phyloP scores from a whole-genome alignment of 768 basidiomycete genomes.

The Suillus tomentosus region DNA sequence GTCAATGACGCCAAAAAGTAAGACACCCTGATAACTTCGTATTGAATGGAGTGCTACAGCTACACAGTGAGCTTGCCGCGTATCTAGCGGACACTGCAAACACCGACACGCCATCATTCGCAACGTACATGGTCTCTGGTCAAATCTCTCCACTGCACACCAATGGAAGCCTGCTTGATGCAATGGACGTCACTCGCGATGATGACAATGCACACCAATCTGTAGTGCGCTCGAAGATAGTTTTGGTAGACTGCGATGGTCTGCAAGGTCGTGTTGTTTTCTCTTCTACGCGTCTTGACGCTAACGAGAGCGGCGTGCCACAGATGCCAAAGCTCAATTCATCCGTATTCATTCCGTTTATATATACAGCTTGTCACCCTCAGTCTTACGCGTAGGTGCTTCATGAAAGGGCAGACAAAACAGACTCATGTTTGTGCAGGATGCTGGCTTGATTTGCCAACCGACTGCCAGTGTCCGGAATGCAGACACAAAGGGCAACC shows the following conservation, averaged over 20 bases:
- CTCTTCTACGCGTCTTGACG: neutral
- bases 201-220: constrained; percentile 43
- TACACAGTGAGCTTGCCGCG: constrained; percentile 58
- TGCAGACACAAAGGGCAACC: constrained; percentile 33
- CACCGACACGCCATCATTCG: constrained; percentile 36
- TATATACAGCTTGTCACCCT: constrained; percentile 73
- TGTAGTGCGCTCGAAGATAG: constrained; percentile 48
- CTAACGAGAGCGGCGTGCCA: neutral
- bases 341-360: constrained; percentile 54
- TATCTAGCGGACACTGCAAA: constrained; percentile 52
- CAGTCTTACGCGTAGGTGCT: constrained; percentile 54
- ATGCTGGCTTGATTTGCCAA: constrained; percentile 43
- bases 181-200: constrained; percentile 44
- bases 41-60: constrained; percentile 7
- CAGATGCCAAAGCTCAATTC: constrained; percentile 59
- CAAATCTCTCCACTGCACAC: constrained; percentile 35
- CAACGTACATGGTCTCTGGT: constrained; percentile 77
- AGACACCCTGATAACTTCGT: constrained; percentile 18
- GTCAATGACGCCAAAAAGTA: constrained; percentile 83
- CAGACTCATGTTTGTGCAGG: constrained; percentile 33
- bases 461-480: constrained; percentile 34
- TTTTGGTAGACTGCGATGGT: constrained; percentile 63
- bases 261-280: constrained; percentile 55
- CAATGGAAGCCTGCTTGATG: constrained; percentile 19
- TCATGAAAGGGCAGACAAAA: neutral